Conservation (phyloP, 129 eudicot species). For the Arctium minus region DNA sequence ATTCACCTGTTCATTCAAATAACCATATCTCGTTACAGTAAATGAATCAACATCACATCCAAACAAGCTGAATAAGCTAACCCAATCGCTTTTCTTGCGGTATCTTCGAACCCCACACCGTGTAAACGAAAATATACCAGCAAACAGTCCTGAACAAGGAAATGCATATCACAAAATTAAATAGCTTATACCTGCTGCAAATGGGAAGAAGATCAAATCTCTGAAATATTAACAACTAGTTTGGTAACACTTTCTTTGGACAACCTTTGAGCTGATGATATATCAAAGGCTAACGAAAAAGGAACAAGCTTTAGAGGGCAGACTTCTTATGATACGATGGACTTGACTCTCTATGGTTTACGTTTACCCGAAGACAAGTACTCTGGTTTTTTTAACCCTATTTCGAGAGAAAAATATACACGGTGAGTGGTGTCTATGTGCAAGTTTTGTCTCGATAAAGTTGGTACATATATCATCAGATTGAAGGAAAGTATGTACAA, state of each 20-base stretch:
- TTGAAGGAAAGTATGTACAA: too few relatives aligned
- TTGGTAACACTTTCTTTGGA: background rate
- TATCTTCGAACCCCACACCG: constrained; percentile 72
- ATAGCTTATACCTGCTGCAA: background rate
- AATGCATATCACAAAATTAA: background rate
- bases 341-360: background rate
- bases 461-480: too few relatives aligned
- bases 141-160: constrained; percentile 55
- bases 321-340: background rate
- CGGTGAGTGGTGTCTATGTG: too few relatives aligned
- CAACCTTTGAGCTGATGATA: background rate
- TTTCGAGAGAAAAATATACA: background rate
- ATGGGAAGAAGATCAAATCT: background rate
- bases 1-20: constrained; percentile 49
- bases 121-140: constrained; percentile 69
- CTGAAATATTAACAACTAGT: background rate
- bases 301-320: background rate
- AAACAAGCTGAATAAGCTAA: constrained; percentile 25
- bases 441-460: too few relatives aligned
- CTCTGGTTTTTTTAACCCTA: background rate
- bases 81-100: constrained; percentile 74
- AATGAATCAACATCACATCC: background rate
- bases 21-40: background rate
- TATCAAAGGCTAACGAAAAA: background rate
- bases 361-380: background rate